Evolutionary conservation across 106 monocot genomes (phyloP).

Genomic region (Dendrobium nobile): DNA sequence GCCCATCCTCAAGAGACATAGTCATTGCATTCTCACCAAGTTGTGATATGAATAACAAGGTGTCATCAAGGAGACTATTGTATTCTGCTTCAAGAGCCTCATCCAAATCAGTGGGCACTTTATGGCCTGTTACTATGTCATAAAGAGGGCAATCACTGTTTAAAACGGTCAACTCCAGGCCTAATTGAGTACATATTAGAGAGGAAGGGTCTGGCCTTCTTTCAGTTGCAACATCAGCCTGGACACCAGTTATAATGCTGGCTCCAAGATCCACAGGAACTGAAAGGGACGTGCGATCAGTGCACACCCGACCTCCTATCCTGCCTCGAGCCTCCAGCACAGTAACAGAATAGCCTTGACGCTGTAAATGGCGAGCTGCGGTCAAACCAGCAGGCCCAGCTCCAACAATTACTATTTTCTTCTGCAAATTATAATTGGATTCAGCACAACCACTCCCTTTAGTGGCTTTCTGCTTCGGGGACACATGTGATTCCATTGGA

Average conservation of each 20-base stretch:
- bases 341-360: slow-evolving; percentile 77
- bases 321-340: slow-evolving; percentile 92
- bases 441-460: slow-evolving; percentile 3
- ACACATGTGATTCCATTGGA: slow-evolving; percentile 3
- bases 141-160: slow-evolving; percentile 99
- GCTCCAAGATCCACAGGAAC: slow-evolving; percentile 99
- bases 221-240: slow-evolving; percentile 95
- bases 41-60: slow-evolving; percentile 56
- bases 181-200: slow-evolving; percentile 81
- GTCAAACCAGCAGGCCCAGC: slow-evolving; percentile 95
- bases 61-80: slow-evolving; percentile 95
- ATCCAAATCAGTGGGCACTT: slow-evolving; percentile 91
- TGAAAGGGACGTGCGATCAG: slow-evolving; percentile 81
- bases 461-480: slow-evolving; percentile 15
- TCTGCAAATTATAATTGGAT: slow-evolving; percentile 19
- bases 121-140: slow-evolving; percentile 72
- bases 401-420: slow-evolving; percentile 72
- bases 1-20: slow-evolving; percentile 85
- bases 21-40: slow-evolving; percentile 51
- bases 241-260: slow-evolving; percentile 97
- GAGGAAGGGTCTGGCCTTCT: slow-evolving; percentile 91
- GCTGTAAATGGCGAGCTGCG: slow-evolving; percentile 89
- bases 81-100: slow-evolving; percentile 86
- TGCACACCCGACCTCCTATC: slow-evolving; percentile 92
- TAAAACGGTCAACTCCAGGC: slow-evolving; percentile 80